phyloP scores from a whole-genome alignment of 1,284 basidiomycete genomes.

The Cryptococcus wingfieldii region DNA sequence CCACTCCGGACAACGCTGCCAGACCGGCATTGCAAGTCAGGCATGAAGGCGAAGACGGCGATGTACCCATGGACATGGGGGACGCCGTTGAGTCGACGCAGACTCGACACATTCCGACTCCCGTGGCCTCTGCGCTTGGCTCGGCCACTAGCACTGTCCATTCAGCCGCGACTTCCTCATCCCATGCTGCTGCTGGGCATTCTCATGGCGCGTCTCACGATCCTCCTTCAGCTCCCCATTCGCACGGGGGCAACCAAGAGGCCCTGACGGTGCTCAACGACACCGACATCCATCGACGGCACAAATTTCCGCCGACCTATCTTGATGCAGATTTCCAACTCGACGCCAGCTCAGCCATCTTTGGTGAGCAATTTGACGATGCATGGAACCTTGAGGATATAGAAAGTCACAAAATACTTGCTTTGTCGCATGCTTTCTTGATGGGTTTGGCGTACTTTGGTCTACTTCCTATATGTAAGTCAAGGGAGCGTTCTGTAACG shows the following conservation, averaged over 20 bases:
- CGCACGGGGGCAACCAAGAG: constrained; percentile 28
- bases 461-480: constrained; percentile 36
- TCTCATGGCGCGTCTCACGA: not conserved
- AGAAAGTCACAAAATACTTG: constrained; percentile 28
- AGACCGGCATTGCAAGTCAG: not conserved
- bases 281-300: constrained; percentile 31
- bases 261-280: constrained; percentile 33
- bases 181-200: not conserved
- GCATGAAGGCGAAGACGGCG: constrained; percentile 10
- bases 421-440: constrained; percentile 29
- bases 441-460: constrained; percentile 40
- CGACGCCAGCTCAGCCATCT: constrained; percentile 32
- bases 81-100: constrained; percentile 4
- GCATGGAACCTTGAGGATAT: constrained; percentile 29
- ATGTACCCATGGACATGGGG: constrained; percentile 9
- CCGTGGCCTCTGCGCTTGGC: not conserved
- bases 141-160: not conserved
- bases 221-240: constrained; percentile 11
- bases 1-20: not conserved
- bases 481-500: not conserved
- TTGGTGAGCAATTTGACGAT: constrained; percentile 38
- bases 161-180: not conserved
- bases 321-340: constrained; percentile 39
- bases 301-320: constrained; percentile 39
- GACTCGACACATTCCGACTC: too few relatives aligned